Evolutionary conservation across 768 basidiomycete species (phyloP), one percentile per base, ranked within the genome.

Genomic region (Kwoniella sp.): DNA sequence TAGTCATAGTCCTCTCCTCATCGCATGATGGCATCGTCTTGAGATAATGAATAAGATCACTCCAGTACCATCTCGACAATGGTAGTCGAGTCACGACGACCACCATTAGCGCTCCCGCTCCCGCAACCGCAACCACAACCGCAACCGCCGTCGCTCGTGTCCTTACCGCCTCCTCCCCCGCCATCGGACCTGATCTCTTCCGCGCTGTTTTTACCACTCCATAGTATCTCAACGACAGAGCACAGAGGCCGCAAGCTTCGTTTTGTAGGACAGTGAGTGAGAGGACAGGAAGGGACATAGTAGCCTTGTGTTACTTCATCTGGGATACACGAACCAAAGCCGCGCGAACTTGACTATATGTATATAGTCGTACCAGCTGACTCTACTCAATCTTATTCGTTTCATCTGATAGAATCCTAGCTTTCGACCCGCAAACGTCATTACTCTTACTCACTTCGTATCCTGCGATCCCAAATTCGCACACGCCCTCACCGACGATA

Each of bases 261-360:
- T 8, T 66, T 63, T 4, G 51, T 70, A 17, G 75, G 69, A 34
- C 74, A 76, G 74, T 73, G 50, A 48, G 72, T 69, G 25, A 34
- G 5, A 34, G 13, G 34, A 34, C 34, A 34, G 34, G 34, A 34
- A 34, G 34, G 34, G 13, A 13, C 7, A 34, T 23, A 20, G 1
- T 58, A n/a, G n/a, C n/a, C n/a, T n/a, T n/a, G n/a, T n/a, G n/a
- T n/a, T n/a, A n/a, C n/a, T n/a, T n/a, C n/a, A n/a, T n/a, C n/a
- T n/a, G n/a, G n/a, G n/a, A n/a, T n/a, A n/a, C n/a, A n/a, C n/a
- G n/a, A n/a, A n/a, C n/a, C n/a, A n/a, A n/a, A n/a, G n/a, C n/a
- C n/a, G n/a, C n/a, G n/a, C n/a, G n/a, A n/a, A n/a, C n/a, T n/a
- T n/a, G n/a, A n/a, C n/a, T n/a, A n/a, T n/a, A n/a, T n/a, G n/a